These are phyloP conservation scores for Stenogyne calaminthoides DNA, from an alignment of 305 asterid genomes.

Conservation along the genomic window DNA sequence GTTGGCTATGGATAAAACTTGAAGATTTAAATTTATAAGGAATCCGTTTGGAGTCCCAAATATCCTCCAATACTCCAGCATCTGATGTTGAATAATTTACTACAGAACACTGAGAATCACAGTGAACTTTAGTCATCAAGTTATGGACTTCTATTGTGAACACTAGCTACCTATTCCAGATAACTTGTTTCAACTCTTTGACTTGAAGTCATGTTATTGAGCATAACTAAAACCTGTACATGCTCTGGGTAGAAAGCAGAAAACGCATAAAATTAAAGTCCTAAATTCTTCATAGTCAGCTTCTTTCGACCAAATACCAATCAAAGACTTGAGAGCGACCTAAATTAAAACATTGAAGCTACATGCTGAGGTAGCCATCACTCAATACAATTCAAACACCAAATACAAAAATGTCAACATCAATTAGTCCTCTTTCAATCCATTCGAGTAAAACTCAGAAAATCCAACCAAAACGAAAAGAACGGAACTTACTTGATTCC, in stretches of 20 bases:
- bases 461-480: slow-evolving; percentile 1
- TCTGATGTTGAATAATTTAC: neutral
- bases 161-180: neutral
- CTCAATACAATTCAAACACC: slow-evolving; percentile 10
- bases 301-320: slow-evolving; percentile 15
- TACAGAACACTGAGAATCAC: neutral
- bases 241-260: neutral
- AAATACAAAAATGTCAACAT: slow-evolving; percentile 9
- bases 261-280: neutral
- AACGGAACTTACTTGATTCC: slow-evolving; percentile 63
- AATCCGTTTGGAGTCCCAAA: slow-evolving; percentile 9
- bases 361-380: neutral
- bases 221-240: neutral
- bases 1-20: neutral
- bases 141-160: neutral
- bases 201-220: slow-evolving; percentile 6
- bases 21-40: neutral
- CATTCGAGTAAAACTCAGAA: slow-evolving; percentile 5
- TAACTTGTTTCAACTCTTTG: slow-evolving; percentile 6
- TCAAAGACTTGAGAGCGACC: slow-evolving; percentile 4
- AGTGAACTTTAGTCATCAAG: neutral
- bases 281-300: slow-evolving; percentile 6
- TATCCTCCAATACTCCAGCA: slow-evolving; percentile 10
- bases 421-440: slow-evolving; percentile 25
- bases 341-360: neutral